Evolutionary conservation across 495 filamentous ascomycete genomes (phyloP).

Genomic region (Neurospora sp.): DNA sequence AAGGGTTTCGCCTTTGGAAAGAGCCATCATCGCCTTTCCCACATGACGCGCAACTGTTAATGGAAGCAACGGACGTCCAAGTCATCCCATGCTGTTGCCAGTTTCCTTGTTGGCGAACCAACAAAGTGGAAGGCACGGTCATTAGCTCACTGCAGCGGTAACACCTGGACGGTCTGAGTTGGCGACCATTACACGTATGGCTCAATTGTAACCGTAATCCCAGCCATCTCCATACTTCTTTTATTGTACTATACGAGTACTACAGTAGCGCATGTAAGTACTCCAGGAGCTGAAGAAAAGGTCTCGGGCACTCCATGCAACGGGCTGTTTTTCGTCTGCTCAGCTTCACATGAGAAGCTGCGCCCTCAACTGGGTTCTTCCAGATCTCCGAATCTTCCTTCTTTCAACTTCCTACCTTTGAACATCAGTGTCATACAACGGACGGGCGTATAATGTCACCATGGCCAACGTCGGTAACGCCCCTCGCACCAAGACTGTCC

Average conservation of each 20-base stretch:
- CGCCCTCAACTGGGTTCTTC: neutral
- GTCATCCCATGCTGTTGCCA: neutral
- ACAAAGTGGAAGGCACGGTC: neutral
- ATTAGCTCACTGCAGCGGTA: neutral
- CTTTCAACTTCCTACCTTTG: neutral
- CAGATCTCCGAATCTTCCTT: neutral
- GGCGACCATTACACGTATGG: neutral
- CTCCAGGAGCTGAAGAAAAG: neutral
- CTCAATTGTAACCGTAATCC: neutral
- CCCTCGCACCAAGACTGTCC: constrained; percentile 14
- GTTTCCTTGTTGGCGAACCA: neutral
- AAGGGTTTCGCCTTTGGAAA: neutral
- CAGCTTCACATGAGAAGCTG: neutral
- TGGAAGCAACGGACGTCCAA: neutral
- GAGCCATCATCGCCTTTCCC: neutral
- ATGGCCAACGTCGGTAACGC: constrained; percentile 15
- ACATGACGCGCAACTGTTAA: neutral
- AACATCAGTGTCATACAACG: neutral
- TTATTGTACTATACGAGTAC: neutral
- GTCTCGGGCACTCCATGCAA: neutral
- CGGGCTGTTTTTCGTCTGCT: neutral
- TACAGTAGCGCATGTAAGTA: neutral
- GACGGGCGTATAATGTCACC: constrained; percentile 11
- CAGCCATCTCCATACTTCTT: neutral
- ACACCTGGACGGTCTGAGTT: neutral